Percentiles rank a stretch among this genome's conserved stretches.
Conservation (phyloP, 345 rosid species). For the Cardiospermum halicacabum region DNA sequence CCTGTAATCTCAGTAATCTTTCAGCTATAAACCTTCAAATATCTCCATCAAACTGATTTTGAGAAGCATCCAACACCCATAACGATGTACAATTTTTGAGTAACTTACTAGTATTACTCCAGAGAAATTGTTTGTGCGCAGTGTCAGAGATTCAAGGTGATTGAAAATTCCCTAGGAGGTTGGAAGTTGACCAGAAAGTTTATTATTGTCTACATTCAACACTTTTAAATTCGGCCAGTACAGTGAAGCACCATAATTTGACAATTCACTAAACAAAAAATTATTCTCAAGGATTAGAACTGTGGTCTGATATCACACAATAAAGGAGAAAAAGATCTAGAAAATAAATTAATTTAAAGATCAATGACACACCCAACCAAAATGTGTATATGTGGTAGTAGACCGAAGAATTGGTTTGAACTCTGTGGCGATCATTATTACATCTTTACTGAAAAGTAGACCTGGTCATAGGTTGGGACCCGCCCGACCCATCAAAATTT, state of each 20-base stretch:
- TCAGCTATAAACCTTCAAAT: no score
- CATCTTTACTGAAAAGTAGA: no score
- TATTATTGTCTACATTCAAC: slow-evolving; percentile 14
- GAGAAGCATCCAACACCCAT: not conserved
- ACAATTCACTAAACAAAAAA: slow-evolving; percentile 7
- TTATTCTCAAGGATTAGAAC: slow-evolving; percentile 18
- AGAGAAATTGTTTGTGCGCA: no score
- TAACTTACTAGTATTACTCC: no score
- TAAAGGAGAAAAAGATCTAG: slow-evolving; percentile 15
- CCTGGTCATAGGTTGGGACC: no score
- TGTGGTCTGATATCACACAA: slow-evolving; percentile 6
- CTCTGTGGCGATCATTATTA: no score
- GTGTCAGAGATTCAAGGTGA: slow-evolving; percentile 15
- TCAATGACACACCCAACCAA: not conserved
- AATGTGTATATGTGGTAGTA: slow-evolving; percentile 7
- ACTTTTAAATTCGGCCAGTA: slow-evolving; percentile 2
- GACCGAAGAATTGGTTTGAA: slow-evolving; percentile 14
- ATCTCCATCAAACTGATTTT: no score
- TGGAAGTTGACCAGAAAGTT: slow-evolving; percentile 17
- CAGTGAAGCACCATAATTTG: slow-evolving; percentile 3
- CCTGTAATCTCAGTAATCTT: no score
- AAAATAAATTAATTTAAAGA: slow-evolving; percentile 21
- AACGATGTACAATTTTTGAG: not conserved
- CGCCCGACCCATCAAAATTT: no score
- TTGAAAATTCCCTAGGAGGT: slow-evolving; percentile 12